Evolutionary conservation across 2,329 filamentous ascomycete species (phyloP).

Genomic region (Epichloe coenophiala): DNA sequence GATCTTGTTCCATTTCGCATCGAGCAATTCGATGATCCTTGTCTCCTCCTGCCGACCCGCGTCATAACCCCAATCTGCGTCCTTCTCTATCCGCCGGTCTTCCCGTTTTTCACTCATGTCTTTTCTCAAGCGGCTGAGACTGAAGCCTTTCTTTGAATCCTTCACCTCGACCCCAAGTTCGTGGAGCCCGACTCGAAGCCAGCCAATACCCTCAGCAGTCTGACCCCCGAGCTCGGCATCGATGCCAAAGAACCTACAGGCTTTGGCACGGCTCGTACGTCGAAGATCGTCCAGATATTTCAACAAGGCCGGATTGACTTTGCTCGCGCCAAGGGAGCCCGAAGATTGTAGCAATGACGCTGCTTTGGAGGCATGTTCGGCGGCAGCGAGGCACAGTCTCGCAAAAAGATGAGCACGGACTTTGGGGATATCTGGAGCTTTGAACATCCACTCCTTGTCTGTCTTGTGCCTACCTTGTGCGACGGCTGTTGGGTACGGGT

Average conservation of each 20-base stretch:
- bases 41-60: constrained; percentile 79
- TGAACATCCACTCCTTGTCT: constrained; percentile 95
- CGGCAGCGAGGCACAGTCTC: constrained; percentile 71
- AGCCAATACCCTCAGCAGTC: constrained; percentile 74
- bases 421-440: constrained; percentile 73
- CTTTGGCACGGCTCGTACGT: constrained; percentile 65
- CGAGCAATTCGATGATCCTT: constrained; percentile 72
- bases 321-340: constrained; percentile 24
- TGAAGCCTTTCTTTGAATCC: constrained; percentile 37
- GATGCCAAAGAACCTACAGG: constrained; percentile 80
- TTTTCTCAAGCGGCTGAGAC: constrained; percentile 54
- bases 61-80: constrained; percentile 63
- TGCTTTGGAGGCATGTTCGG: constrained; percentile 74
- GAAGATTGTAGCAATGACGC: constrained; percentile 33
- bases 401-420: constrained; percentile 82
- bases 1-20: constrained; percentile 79
- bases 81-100: constrained; percentile 65
- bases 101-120: constrained; percentile 66
- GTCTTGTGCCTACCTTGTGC: constrained; percentile 69
- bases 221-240: constrained; percentile 75
- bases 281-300: constrained; percentile 66
- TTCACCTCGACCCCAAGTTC: constrained; percentile 54
- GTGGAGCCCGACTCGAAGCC: constrained; percentile 64
- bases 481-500: constrained; percentile 76
- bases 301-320: constrained; percentile 51